Evolutionary conservation across 257 asterid genomes (phyloP), one percentile per base, ranked within the genome.

Genomic region (Solanum lycopersicoides): DNA sequence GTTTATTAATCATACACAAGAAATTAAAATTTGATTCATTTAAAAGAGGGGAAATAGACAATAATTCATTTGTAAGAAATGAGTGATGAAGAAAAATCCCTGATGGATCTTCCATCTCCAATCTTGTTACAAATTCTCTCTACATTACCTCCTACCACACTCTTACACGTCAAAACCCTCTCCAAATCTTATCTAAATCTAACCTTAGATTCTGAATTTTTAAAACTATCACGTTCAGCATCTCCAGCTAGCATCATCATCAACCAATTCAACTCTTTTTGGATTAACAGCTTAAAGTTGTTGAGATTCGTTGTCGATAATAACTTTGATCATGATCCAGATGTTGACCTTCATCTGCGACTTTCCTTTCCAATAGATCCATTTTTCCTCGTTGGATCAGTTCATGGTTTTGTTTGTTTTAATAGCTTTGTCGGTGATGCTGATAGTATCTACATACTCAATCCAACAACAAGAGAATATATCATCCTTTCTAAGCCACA

Each of bases 401-500:
- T 87, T 5, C 53, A 92, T 63, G 95, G 94, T 0, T 45, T 93
- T 16, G 86, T 93, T 45, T 87, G 87, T 45, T 53, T 83, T 5
- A 87, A 50, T 25, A 32, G 53, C 7, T 83, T 88, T 69, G 32
- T 86, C 12, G 87, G 86, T 23, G 90, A 92, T 53, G 30, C 87
- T 35, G 92, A 91, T 15, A 75, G 75, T 3, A 47, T 91, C 18
- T 89, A 86, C 74, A 45, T 91, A 16, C 92, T 94, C 84, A 93
- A 93, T 47, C 94, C 94, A 0, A 87, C 88, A 37, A 93, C 91
- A 0, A 92, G 90, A 12, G 93, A 93, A 68, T 92, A 79, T 25
- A 30, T 90, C 9, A 35, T 84, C 34, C 89, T 92, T 15, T 92
- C 91, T 0, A 73, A 39, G 60, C 86, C 92, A 3, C 39, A 88